Evolutionary conservation across 768 basidiomycete genomes (phyloP), one percentile per base, ranked within the genome.

Genomic region (Mycena haematopus): DNA sequence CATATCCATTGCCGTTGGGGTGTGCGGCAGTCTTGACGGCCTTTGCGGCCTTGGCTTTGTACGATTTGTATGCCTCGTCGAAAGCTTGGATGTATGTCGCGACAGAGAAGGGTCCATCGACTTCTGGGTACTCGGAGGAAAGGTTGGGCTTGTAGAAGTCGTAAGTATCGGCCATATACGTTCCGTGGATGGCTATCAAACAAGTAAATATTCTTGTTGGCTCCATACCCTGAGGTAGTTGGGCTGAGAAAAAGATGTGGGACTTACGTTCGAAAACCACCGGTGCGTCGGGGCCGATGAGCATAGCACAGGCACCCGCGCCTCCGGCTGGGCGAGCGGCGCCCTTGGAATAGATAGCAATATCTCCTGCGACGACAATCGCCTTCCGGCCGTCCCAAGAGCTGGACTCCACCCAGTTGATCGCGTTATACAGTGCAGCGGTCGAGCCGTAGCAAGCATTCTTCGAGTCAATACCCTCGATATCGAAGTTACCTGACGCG

Each of bases 391-490:
- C 96, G 70, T 99, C 96, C 96, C 96, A 99, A 6, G 92, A 94
- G 52, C 87, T 88, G 36, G 90, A 92, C 76, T 99, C 96, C 61
- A 98, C 81, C 96, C 96, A 99, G 84, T 99, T 99, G 73, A 96
- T 82, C 52, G 94, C 92, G 77, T 99, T 99, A 88, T 98, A 99
- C 56, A 99, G 87, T 6, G 96, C 96, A 49, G 96, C 96, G 24
- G 96, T 99, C 40, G 94, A 96, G 33, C 96, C 96, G 72, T 99
- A 99, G 82, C 96, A 99, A n/a, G 96, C 96, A 73, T 98, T 99
- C 82, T 98, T 98, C 49, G 93, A 95, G 80, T 99, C 96, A 75
- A 99, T 91, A 68, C 96, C 96, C 78, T 99, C 96, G 59, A 99
- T 95, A 73, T 99, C 96, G 70, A 85, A 86, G 86, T 99, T 99